These are phyloP conservation scores for Fusarium temperatum DNA, from an alignment of 2,329 filamentous ascomycete genomes.

Conservation along the genomic window DNA sequence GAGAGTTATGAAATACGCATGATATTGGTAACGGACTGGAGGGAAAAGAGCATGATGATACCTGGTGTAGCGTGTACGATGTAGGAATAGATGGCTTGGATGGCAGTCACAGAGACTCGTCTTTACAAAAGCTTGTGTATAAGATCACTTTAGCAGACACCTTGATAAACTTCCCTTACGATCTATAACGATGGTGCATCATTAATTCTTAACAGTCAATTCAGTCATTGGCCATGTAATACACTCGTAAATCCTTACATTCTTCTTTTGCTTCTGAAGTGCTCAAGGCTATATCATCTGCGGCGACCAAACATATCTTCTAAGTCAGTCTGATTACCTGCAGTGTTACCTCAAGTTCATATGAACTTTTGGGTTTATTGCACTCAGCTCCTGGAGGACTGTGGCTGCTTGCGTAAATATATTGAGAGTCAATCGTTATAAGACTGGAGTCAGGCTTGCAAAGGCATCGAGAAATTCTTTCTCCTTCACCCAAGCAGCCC, in stretches of 20 bases:
- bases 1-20: neutral
- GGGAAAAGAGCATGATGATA: conserved; percentile 10
- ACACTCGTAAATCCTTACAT: neutral
- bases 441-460: neutral
- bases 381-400: neutral
- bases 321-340: neutral
- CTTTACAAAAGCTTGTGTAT: conserved; percentile 12
- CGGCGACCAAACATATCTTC: neutral
- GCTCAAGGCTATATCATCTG: neutral
- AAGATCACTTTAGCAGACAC: neutral
- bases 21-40: neutral
- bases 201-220: neutral
- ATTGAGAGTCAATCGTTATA: neutral
- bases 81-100: conserved; percentile 19
- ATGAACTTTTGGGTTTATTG: neutral
- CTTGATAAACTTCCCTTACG: neutral
- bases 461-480: no score
- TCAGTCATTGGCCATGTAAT: no score
- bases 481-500: neutral
- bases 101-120: neutral
- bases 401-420: neutral
- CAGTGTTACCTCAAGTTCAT: neutral
- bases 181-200: neutral
- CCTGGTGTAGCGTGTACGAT: conserved; percentile 32
- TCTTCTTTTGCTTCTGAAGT: no score